A percentile compares a stretch with the other conserved stretches of the same genome.
Evolutionary conservation across 2,329 filamentous ascomycete genomes (phyloP).

Genomic region (Mycogone perniciosa): DNA sequence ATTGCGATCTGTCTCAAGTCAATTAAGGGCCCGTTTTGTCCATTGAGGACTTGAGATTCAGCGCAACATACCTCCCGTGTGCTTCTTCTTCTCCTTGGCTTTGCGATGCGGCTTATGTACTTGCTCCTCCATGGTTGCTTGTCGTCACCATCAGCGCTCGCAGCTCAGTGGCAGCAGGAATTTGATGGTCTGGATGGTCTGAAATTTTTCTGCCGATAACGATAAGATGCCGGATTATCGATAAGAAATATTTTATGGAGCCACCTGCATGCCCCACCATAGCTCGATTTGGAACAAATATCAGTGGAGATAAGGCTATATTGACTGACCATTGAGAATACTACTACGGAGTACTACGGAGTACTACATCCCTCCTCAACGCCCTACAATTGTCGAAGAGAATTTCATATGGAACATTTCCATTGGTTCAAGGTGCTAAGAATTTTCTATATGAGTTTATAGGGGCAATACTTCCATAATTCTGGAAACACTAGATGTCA

Average conservation of each 20-base stretch:
- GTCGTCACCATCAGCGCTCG: conserved; percentile 7
- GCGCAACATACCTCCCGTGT: conserved; percentile 47
- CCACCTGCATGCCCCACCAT: neutral
- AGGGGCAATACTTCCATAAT: no score
- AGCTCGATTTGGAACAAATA: neutral
- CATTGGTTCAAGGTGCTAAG: no score
- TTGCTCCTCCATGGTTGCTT: conserved; percentile 66
- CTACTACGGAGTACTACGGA: no score
- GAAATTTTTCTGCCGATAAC: conserved; percentile 14
- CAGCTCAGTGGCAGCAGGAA: conserved; percentile 15
- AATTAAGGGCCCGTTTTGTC: neutral
- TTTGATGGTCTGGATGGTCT: conserved; percentile 3
- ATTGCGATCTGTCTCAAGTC: conserved; percentile 54
- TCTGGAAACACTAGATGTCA: no score
- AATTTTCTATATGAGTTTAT: no score
- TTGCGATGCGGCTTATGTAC: conserved; percentile 78
- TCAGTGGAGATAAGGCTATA: no score
- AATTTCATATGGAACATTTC: no score
- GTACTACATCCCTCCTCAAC: no score
- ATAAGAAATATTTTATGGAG: neutral
- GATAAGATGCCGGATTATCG: conserved; percentile 10
- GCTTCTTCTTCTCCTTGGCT: conserved; percentile 76
- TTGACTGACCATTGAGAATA: neutral
- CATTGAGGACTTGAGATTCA: neutral
- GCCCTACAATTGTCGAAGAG: no score